These are phyloP conservation scores for Cercis canadensis DNA, from an alignment of 306 rosid genomes.

Conservation along the genomic window DNA sequence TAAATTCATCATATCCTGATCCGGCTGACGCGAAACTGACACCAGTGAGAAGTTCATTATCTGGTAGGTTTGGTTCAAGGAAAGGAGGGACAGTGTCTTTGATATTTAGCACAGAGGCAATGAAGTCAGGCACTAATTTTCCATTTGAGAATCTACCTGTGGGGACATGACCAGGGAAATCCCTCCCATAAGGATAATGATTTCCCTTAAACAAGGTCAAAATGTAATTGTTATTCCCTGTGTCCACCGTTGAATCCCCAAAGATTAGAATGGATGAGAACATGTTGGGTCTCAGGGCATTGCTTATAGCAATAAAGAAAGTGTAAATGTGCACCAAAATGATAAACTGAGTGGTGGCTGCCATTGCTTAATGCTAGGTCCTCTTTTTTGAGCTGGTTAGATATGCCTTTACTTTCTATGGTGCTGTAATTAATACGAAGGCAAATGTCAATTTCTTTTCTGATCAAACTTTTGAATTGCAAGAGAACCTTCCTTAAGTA, in stretches of 20 bases:
- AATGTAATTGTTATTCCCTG: conserved; percentile 72
- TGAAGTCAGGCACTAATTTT: conserved; percentile 60
- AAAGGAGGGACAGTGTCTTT: conserved; percentile 67
- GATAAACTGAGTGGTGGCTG: conserved; percentile 30
- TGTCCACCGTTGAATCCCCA: conserved; percentile 69
- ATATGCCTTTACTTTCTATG: conserved; percentile 3
- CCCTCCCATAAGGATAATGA: conserved; percentile 62
- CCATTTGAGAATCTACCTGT: conserved; percentile 75
- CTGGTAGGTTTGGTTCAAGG: conserved; percentile 49
- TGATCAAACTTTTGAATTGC: neutral
- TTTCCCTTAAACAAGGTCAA: conserved; percentile 49
- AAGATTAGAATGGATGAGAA: conserved; percentile 63
- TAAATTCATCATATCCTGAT: conserved; percentile 60
- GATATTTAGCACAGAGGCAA: conserved; percentile 53
- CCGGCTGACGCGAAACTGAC: conserved; percentile 71
- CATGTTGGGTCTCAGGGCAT: conserved; percentile 37
- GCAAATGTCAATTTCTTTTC: conserved; percentile 1
- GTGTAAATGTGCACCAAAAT: conserved; percentile 36
- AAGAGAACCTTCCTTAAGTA: neutral
- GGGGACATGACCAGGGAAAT: conserved; percentile 58
- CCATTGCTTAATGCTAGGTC: conserved; percentile 34
- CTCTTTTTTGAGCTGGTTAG: neutral
- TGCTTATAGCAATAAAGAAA: conserved; percentile 36
- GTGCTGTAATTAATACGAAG: neutral
- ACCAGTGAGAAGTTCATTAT: conserved; percentile 56